Base-by-base conservation (phyloP, 2,329 filamentous ascomycete species). In the Alternaria dauci region DNA sequence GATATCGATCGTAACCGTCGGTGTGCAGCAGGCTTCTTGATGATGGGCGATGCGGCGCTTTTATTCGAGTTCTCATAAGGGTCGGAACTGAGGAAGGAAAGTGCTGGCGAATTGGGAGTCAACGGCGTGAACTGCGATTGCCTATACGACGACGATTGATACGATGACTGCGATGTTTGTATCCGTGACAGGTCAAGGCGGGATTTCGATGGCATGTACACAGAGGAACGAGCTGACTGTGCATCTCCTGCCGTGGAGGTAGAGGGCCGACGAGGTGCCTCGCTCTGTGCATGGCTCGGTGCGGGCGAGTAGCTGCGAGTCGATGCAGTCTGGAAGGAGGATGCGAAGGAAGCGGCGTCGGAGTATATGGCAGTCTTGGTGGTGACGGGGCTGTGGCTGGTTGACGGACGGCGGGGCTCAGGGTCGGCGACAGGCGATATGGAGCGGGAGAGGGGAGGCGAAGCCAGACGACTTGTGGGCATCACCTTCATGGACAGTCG, bases 11-110 rank as follows among this genome's bases (percentile, higher is more conserved):
- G 71, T 23, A 79, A 65, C 4, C 77, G 76, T 56, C 67, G 72
- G 68, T 79, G 76, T 3, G 76, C 64, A n/a, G 69, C 68, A 8
- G 68, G 63, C 55, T 77, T 71, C 58, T 78, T 71, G 66, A 74
- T 73, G 50, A 76, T 73, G 20, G 76, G 75, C 7, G 75, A 76
- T 6, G 73, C 67, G 2, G 73, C 69, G 41, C 64, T 69, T 11
- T 66, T 70, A 16, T 63, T 74, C 3, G 72, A 64, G 53, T 66
- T 76, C 32, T 76, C 77, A 61, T 76, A 79, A 8, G 77, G 77
- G 51, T 79, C 77, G 8, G 75, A 77, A 55, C 67, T 76, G 46
- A 79, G 73, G 64, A 79, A 79, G n/a, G 76, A 67, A 26, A 76
- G 74, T 3, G 73, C 72, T 8, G 75, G 72, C 1, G 76, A 71